These are phyloP conservation scores for Phallus indusiatus DNA, from an alignment of 768 basidiomycete genomes.

Conservation along the genomic window DNA sequence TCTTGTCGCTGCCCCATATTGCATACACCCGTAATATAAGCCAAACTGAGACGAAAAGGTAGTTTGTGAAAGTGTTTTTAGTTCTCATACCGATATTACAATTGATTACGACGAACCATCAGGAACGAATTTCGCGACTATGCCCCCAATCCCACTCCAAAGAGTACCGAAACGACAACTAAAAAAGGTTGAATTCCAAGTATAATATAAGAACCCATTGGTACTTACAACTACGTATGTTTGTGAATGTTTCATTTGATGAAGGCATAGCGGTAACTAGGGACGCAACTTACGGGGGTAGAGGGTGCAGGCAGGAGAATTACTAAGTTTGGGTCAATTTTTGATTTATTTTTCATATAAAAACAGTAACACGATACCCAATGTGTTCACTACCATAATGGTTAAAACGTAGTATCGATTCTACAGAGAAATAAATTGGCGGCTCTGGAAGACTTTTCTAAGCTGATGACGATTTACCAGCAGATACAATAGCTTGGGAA, in stretches of 20 bases:
- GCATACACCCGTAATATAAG: slow-evolving; percentile 1
- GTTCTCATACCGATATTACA: not conserved
- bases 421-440: not conserved
- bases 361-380: not conserved
- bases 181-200: not conserved
- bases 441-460: not conserved
- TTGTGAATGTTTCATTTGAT: not conserved
- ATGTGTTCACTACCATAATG: not conserved
- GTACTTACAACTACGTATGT: not conserved
- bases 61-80: too few relatives aligned
- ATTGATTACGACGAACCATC: not conserved
- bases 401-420: not conserved
- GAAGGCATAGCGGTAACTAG: not conserved
- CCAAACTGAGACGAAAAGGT: not conserved
- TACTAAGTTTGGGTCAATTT: not conserved
- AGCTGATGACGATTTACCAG: not conserved
- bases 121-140: not conserved
- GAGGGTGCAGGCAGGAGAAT: not conserved
- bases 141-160: not conserved
- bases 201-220: not conserved
- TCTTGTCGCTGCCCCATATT: not conserved
- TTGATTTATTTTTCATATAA: not conserved
- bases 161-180: not conserved
- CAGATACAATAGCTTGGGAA: not conserved
- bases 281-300: not conserved